Base-by-base conservation (phyloP, 768 basidiomycete genomes). In the Psilocybe subaeruginosa region DNA sequence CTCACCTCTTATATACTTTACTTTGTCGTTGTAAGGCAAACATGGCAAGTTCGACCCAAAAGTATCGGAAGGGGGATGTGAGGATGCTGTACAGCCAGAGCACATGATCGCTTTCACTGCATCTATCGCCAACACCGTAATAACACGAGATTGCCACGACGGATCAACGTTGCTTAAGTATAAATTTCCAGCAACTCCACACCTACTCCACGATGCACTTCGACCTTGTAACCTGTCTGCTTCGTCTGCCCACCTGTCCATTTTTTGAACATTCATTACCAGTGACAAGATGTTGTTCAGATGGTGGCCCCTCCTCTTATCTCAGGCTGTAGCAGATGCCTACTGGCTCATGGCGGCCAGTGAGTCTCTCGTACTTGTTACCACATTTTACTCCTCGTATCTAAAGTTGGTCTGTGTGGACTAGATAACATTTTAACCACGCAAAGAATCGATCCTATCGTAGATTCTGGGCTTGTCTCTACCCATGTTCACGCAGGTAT, bases 361-460 rank as follows among this genome's bases (percentile, higher is more conserved):
- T 65, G 35, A 55, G 60, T 31, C 19, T 43, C 17, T 3, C 7
- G 29, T 14, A 33, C 30, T 14, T 3, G 30, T 37, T 12, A n/a
- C 47, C 30, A 33, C 19, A 41, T 39, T 27, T 51, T 52, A 23
- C n/a, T 37, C 19, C 23, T 23, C 23, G 23, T 23, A 23, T 23
- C 23, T 43, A 16, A 43, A 43, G 14, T 11, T 11, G 14, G 8
- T 8, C n/a, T 12, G 41, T 4, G 41, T 43, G 14, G n/a, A 33
- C 33, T 11, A 78, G 76, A 73, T 43, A 70, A 78, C 54, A 66
- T 77, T 31, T 63, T 79, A 60, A 74, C 74, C n/a, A 73, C 74
- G 19, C 75, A 78, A 56, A 69, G 78, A 14, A 62, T 77, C 5
- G 78, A 79, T 65, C 77, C 78, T 14, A 70, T 78, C 19, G 68